Conservation (phyloP, 2,329 filamentous ascomycete genomes). For the Fusarium musae region DNA sequence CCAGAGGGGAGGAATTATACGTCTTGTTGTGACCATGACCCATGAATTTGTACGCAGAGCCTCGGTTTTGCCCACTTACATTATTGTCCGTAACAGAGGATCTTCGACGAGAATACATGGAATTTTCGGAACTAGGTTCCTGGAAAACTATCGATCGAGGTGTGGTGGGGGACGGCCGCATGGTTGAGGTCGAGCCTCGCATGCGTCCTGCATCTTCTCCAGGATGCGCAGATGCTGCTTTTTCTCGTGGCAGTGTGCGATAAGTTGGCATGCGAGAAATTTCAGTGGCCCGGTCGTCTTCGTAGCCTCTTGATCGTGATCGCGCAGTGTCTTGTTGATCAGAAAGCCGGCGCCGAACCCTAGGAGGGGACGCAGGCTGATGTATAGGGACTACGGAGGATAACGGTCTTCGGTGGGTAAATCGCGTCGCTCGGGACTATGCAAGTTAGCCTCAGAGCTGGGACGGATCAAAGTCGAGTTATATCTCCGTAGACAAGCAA, state of each 20-base stretch:
- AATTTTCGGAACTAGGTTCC: conserved; percentile 51
- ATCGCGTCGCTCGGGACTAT: conserved; percentile 61
- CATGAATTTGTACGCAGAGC: conserved; percentile 55
- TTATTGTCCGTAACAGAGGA: conserved; percentile 62
- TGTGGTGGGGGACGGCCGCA: conserved; percentile 59
- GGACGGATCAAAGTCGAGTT: conserved; percentile 8
- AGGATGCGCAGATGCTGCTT: conserved; percentile 53
- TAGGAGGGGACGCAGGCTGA: conserved; percentile 62
- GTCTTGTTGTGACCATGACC: conserved; percentile 46
- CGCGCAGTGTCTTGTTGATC: conserved; percentile 63
- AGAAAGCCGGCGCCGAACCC: conserved; percentile 63
- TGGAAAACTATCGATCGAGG: conserved; percentile 61
- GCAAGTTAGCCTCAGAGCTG: conserved; percentile 30
- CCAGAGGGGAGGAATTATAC: conserved; percentile 71
- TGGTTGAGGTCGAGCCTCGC: conserved; percentile 47
- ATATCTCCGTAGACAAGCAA: background rate
- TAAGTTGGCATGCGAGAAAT: conserved; percentile 57
- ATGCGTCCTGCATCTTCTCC: conserved; percentile 52
- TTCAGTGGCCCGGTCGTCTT: conserved; percentile 57
- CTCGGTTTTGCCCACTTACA: conserved; percentile 53
- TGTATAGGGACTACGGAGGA: conserved; percentile 63
- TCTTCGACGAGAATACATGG: conserved; percentile 48
- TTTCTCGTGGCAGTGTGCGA: conserved; percentile 56
- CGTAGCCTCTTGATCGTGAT: conserved; percentile 51
- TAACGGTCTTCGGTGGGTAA: conserved; percentile 62